A percentile compares a stretch with the other conserved stretches of the same genome.
These are phyloP conservation scores for Monilinia laxa DNA, from an alignment of 2,329 filamentous ascomycete species.

Conservation along the genomic window DNA sequence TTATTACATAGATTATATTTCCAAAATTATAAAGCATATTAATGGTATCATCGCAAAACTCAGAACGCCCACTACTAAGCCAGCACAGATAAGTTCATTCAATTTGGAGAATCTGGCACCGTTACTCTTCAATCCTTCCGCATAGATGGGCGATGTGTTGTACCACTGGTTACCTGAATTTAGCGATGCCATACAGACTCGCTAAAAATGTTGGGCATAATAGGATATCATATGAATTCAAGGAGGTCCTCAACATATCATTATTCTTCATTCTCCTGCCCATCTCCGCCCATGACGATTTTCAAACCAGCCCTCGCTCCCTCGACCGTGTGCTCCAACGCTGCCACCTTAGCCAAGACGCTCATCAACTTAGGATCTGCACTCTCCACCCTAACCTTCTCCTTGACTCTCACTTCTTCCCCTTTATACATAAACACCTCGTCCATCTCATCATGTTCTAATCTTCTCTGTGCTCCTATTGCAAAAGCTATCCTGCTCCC, in stretches of 20 bases:
- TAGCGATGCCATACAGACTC: no score
- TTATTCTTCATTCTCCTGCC: constrained; percentile 18
- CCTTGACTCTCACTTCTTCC: constrained; percentile 77
- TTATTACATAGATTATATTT: not conserved
- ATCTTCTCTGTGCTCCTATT: constrained; percentile 61
- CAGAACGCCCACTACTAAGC: not conserved
- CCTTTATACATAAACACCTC: constrained; percentile 65
- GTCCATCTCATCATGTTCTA: constrained; percentile 79
- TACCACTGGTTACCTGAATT: no score
- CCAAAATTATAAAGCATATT: not conserved
- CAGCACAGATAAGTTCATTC: not conserved
- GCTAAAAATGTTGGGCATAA: not conserved
- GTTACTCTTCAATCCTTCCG: no score
- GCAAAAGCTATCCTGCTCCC: constrained; percentile 68
- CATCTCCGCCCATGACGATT: constrained; percentile 65
- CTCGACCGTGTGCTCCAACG: constrained; percentile 70
- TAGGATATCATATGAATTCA: not conserved
- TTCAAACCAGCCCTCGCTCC: constrained; percentile 70
- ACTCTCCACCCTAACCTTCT: constrained; percentile 80
- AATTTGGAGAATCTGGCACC: not conserved
- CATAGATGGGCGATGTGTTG: not conserved
- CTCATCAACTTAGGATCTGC: constrained; percentile 85
- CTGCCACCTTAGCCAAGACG: constrained; percentile 77
- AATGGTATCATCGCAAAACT: constrained; percentile 3
- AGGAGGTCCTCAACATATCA: not conserved